These are phyloP conservation scores for Podospora conica DNA, from an alignment of 495 filamentous ascomycete genomes.

Conservation along the genomic window DNA sequence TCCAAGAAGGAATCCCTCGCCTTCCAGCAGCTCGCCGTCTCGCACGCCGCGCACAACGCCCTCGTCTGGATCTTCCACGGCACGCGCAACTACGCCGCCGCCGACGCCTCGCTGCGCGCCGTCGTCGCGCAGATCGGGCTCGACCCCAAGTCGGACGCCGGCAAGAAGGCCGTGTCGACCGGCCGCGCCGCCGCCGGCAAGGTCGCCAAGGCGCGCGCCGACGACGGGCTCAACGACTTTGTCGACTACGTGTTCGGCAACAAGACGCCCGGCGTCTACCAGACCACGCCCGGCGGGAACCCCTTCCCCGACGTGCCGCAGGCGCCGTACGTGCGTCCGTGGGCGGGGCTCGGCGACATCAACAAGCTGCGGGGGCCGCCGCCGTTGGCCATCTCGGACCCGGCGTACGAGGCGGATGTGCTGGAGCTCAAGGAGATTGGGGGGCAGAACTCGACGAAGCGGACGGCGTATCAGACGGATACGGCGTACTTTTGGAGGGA, in stretches of 20 bases:
- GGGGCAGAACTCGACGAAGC: constrained; percentile 19
- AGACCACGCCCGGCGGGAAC: constrained; percentile 23
- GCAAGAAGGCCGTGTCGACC: constrained; percentile 18
- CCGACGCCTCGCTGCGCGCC: constrained; percentile 22
- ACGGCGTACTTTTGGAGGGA: constrained; percentile 33
- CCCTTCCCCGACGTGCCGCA: constrained; percentile 30
- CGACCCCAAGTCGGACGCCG: constrained; percentile 18
- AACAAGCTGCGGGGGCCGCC: constrained; percentile 20
- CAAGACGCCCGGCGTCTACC: constrained; percentile 26
- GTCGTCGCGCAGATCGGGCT: constrained; percentile 28
- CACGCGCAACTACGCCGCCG: constrained; percentile 25
- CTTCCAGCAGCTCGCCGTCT: constrained; percentile 36
- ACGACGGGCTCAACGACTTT: constrained; percentile 29
- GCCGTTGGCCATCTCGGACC: constrained; percentile 17
- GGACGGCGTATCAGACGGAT: constrained; percentile 24
- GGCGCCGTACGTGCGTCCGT: constrained; percentile 22
- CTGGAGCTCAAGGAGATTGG: constrained; percentile 26
- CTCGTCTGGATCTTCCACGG: constrained; percentile 33
- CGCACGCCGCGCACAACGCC: constrained; percentile 34
- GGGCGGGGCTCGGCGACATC: constrained; percentile 26
- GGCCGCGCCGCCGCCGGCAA: constrained; percentile 26
- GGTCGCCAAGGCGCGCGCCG: constrained; percentile 24
- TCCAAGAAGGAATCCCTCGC: constrained; percentile 19
- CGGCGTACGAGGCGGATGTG: constrained; percentile 19
- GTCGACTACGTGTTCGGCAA: constrained; percentile 26